A percentile compares a stretch with the other conserved stretches of the same genome.
These are phyloP conservation scores for Aspergillus aculeatus DNA, from an alignment of 2,329 filamentous ascomycete genomes.

Conservation along the genomic window DNA sequence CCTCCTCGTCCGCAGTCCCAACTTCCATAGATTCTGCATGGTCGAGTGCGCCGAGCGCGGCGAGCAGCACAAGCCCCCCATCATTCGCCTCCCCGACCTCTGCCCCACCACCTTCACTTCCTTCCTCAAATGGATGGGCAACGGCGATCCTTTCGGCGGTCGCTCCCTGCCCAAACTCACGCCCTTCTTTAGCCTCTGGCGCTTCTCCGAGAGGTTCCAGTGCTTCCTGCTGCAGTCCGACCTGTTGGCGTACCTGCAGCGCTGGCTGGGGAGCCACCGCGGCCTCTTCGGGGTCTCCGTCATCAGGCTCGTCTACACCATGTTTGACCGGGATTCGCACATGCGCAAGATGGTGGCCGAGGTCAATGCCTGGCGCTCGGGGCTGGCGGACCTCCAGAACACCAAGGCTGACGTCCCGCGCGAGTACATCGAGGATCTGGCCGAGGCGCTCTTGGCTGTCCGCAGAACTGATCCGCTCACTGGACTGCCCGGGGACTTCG, in stretches of 20 bases:
- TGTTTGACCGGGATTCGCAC: background rate
- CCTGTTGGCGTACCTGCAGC: background rate
- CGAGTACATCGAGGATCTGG: background rate
- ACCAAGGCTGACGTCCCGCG: background rate
- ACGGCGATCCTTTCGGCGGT: background rate
- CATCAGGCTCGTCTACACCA: background rate
- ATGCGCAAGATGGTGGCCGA: background rate
- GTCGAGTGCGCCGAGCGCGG: background rate
- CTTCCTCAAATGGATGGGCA: background rate
- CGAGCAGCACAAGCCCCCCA: background rate
- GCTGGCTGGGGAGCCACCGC: background rate
- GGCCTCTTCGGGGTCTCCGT: background rate
- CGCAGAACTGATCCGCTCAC: background rate
- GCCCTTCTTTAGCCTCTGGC: background rate
- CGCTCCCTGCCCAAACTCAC: background rate
- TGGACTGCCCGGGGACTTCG: background rate
- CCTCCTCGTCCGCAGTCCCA: too few relatives aligned
- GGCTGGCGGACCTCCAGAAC: background rate
- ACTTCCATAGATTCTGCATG: background rate
- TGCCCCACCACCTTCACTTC: background rate
- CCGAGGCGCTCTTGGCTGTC: background rate
- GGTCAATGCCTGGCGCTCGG: background rate
- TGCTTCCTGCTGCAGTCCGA: background rate
- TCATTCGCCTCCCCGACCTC: background rate
- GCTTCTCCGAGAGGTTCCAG: background rate